Evolutionary conservation across 192 early-diverging fungal species (phyloP), one percentile per base, ranked within the genome.

Genomic region (Allomyces javanicus): DNA sequence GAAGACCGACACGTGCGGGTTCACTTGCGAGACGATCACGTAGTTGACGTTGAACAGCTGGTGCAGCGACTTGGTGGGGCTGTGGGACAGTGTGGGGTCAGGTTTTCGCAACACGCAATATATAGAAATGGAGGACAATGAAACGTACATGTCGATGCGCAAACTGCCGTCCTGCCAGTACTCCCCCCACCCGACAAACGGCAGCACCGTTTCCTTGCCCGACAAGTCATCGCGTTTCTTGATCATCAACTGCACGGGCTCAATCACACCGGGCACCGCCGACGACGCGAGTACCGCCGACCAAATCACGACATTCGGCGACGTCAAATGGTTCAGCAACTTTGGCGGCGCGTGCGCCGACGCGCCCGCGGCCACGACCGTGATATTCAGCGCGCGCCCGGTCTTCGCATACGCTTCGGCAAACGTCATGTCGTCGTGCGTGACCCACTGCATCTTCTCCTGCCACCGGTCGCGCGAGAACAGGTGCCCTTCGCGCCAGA

Each of bases 141-240:
- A 1, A 26, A 1, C 65, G 58, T 45, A 25, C 23, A 89, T 86
- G 63, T 89, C 89, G 26, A 83, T 87, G 58, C 86, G 78, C 50
- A 97, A 78, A 25, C 86, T 87, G 12, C 94, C 94, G 74, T 97
- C 94, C 24, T 91, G 84, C 85, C 87, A 97, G 63, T 78, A 69
- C 17, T 78, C 76, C 62, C 94, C 81, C 62, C 85, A 89, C 22
- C 79, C 81, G 65, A 85, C 50, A 58, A 58, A 95, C 21, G 91
- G 87, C 58, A 83, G 76, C 10, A 92, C 68, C 22, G 78, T 72
- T 7, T 87, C 78, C 21, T 44, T 45, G 24, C 45, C 64, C 7
- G 33, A 40, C 33, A 40, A 3, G 24, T 58, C 82, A 61, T 75
- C 67, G 21, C 78, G 77, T 9, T 78, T 81, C 70, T 94, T 97